Evolutionary conservation across 345 rosid genomes (phyloP).

Genomic region (Salix arbutifolia): DNA sequence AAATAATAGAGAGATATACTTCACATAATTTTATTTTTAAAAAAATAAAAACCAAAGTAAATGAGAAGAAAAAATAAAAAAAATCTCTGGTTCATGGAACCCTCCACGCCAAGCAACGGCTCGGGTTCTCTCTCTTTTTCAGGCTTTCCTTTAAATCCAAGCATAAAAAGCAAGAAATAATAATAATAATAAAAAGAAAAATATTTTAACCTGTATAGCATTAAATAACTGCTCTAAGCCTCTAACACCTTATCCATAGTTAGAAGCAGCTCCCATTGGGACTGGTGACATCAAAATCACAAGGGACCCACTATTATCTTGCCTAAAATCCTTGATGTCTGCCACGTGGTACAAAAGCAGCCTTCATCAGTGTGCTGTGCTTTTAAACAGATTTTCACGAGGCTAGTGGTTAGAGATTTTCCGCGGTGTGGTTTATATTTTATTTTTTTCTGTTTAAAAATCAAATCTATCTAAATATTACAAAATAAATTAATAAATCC

Average conservation of each 20-base stretch:
- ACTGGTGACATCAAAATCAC: constrained; percentile 2
- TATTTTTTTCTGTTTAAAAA: too few relatives aligned
- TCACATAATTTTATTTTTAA: too few relatives aligned
- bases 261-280: constrained; percentile 10
- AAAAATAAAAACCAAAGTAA: neutral
- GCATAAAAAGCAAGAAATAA: constrained; percentile 17
- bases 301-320: constrained; percentile 13
- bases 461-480: too few relatives aligned
- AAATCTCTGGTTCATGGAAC: constrained; percentile 17
- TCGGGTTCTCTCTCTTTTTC: constrained; percentile 32
- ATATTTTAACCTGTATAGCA: neutral
- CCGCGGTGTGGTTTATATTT: too few relatives aligned
- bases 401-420: too few relatives aligned
- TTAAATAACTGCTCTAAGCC: constrained; percentile 10
- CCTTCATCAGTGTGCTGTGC: neutral
- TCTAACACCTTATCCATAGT: constrained; percentile 18
- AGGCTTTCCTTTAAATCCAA: constrained; percentile 46
- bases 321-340: constrained; percentile 10
- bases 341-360: constrained; percentile 21
- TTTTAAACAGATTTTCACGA: too few relatives aligned
- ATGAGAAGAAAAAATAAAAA: neutral
- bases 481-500: too few relatives aligned
- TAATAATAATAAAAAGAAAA: neutral
- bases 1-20: neutral
- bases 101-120: constrained; percentile 55